Evolutionary conservation across 2,329 filamentous ascomycete genomes (phyloP).

Genomic region (Exophiala sideris): DNA sequence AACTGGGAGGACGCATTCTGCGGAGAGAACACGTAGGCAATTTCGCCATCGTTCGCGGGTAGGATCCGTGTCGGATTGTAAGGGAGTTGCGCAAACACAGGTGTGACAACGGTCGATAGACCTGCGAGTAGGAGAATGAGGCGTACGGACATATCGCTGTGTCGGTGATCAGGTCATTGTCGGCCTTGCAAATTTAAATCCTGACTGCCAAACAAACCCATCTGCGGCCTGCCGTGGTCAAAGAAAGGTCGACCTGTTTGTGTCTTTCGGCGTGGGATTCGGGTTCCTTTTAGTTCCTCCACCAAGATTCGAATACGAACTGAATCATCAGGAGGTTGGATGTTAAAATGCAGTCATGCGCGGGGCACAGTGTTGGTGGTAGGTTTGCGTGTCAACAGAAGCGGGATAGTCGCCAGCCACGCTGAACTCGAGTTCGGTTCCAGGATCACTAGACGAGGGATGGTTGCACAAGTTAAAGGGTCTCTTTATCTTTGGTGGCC

Average conservation of each 20-base stretch:
- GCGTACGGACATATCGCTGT: constrained; percentile 13
- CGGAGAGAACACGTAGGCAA: constrained; percentile 69
- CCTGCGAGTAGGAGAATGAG: constrained; percentile 12
- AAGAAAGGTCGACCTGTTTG: constrained; percentile 5
- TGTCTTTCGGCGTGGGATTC: constrained; percentile 5
- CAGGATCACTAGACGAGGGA: constrained; percentile 13
- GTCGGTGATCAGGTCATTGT: constrained; percentile 21
- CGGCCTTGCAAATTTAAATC: constrained; percentile 11
- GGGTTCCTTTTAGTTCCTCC: neutral
- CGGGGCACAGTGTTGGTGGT: constrained; percentile 5
- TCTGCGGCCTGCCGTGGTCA: constrained; percentile 18
- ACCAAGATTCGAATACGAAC: neutral
- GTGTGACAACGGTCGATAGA: constrained; percentile 20
- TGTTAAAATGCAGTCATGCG: neutral
- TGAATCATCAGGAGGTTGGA: constrained; percentile 5
- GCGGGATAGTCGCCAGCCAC: constrained; percentile 18
- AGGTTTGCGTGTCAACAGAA: constrained; percentile 13
- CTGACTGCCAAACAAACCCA: constrained; percentile 22
- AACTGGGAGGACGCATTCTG: constrained; percentile 46
- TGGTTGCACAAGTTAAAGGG: constrained; percentile 1
- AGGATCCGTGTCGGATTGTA: constrained; percentile 73
- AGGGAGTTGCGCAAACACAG: constrained; percentile 52
- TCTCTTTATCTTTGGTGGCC: constrained; percentile 6
- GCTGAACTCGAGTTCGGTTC: neutral
- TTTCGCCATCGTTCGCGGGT: constrained; percentile 54